Base-by-base conservation (phyloP, 805 yeast genomes). In the Ogataea minuta region DNA sequence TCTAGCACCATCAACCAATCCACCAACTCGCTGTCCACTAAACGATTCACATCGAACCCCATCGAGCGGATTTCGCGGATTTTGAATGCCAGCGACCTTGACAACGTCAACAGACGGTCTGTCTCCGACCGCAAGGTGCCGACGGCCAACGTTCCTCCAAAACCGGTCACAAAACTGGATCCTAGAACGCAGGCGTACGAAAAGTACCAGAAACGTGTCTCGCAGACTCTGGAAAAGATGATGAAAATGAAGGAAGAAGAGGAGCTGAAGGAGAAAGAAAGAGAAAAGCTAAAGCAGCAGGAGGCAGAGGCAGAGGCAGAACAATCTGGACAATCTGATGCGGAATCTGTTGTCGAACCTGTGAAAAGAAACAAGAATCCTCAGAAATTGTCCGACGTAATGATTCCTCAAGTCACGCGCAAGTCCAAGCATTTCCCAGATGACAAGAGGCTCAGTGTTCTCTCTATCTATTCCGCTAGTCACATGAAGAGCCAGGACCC, bases 371-470 rank as follows among this genome's bases (percentile, higher is more conserved):
- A 44, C 39, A 39, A 40, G 24, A 72, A 68, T 15, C 79, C 79
- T 29, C 71, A 71, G 42, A 71, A 66, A 9, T 67, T 83, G 30
- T 75, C 84, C 13, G 84, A 79, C 45, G 80, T 83, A 30, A 70
- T 71, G 41, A 77, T 83, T 34, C 91, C 91, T 15, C 77, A 75
- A 45, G 86, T 83, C 24, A 76, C 89, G 0, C 76, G 89, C 59
- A 75, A 76, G 50, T 81, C 87, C 2, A 72, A 76, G 52, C 68
- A 76, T 40, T 80, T 79, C 55, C 71, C 82, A 25, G 71, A 71
- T 40, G 77, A 77, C 54, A 84, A 79, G 60, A 72, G 93, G 54
- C 65, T 81, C 38, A 79, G 87, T 23, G 84, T 84, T n/a, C 59
- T 84, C 28, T 81, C 89, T 0, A 66, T 81, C 60, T 80, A 81